Evolutionary conservation across 139 green algal species (phyloP), one percentile per base, ranked within the genome.

Genomic region (Tetraselmis chui): DNA sequence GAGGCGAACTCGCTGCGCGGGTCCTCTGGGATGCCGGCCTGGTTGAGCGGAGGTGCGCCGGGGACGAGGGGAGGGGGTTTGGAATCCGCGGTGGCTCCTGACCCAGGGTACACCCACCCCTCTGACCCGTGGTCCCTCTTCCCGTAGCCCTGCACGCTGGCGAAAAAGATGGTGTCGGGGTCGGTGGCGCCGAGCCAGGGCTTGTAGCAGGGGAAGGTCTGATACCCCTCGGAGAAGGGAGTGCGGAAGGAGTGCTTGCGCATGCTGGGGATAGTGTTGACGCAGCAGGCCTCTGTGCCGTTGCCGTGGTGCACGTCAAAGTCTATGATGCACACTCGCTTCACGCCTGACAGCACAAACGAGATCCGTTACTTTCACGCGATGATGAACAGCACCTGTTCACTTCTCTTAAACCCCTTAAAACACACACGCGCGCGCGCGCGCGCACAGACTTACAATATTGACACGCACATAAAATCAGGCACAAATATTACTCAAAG

Each of bases 231-330:
- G 29, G 82, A 88, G 79, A 91, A 92, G 2, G 93, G 93, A 27
- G 92, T 97, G 1, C 59, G 75, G 83, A 93, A 91, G 24, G 76
- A 45, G 77, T 88, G 80, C 28, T 79, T 84, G 11, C 28, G 2
- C 1, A 84, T 32, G 79, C 81, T 83, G 23, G 89, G 90, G 1
- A 88, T 67, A 0, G 87, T 91, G 84, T 88, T 90, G 80, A 82
- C 79, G 23, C 93, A 88, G 67, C 88, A 87, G 32, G 88, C 92
- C 86, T 92, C 87, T 2, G 95, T 98, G 81, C 95, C 95, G 88
- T 98, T 98, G 84, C 94, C 94, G 87, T 97, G 93, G 87, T 97
- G 94, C 81, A 85, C 94, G 84, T 98, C 95, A 89, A 98, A 98
- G 84, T 98, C 95, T 28, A 98, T 81, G 31, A 98, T 91, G 0